These are phyloP conservation scores for Quercus agrifolia DNA, from an alignment of 306 rosid genomes.

Conservation along the genomic window DNA sequence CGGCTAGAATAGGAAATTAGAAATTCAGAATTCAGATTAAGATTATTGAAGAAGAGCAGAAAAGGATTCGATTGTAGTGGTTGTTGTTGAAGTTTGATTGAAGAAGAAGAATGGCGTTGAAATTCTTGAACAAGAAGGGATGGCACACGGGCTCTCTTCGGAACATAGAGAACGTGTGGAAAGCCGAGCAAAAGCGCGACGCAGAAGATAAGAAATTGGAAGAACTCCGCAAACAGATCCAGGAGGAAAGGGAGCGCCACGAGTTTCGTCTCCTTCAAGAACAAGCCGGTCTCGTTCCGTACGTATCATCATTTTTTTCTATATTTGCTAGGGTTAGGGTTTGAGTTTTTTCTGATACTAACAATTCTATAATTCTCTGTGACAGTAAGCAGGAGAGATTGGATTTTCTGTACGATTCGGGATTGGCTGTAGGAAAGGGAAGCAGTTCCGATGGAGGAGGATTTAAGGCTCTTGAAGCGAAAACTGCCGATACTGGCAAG, in stretches of 20 bases:
- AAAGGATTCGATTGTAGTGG: too few species aligned
- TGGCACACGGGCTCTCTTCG: constrained; percentile 98
- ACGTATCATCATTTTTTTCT: constrained; percentile 11
- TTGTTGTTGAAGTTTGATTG: not conserved
- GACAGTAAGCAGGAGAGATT: constrained; percentile 79
- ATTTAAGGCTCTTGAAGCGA: constrained; percentile 69
- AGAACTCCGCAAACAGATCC: constrained; percentile 90
- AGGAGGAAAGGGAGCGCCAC: constrained; percentile 73
- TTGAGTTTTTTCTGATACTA: not conserved
- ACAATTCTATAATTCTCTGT: not conserved
- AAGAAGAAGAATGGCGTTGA: constrained; percentile 59
- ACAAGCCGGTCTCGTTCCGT: constrained; percentile 95
- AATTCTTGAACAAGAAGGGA: constrained; percentile 97
- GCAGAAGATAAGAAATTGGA: constrained; percentile 90
- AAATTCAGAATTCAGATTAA: too few species aligned
- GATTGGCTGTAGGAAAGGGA: constrained; percentile 73
- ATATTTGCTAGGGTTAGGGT: constrained; percentile 13
- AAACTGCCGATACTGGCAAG: constrained; percentile 51
- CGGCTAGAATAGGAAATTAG: too few species aligned
- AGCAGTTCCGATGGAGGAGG: constrained; percentile 49
- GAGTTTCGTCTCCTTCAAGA: constrained; percentile 96
- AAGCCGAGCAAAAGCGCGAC: constrained; percentile 91
- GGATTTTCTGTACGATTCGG: constrained; percentile 89
- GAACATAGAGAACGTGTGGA: constrained; percentile 96
- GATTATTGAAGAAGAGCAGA: too few species aligned